Conservation (phyloP, 1,284 basidiomycete genomes). For the Tremellales sp. region DNA sequence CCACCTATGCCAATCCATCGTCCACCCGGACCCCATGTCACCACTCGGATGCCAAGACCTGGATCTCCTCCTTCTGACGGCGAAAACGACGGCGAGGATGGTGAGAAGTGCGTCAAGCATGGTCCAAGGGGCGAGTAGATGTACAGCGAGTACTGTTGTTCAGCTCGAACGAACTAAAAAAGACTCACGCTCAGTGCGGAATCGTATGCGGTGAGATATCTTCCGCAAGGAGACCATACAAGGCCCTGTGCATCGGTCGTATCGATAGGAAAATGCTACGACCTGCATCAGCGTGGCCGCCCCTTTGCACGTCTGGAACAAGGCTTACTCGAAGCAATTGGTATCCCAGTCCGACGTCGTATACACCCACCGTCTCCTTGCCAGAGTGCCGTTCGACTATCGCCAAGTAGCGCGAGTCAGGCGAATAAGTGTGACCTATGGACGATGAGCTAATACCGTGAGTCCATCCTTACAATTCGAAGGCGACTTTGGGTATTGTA, state of each 20-base stretch:
- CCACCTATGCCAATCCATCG: slow-evolving; percentile 71
- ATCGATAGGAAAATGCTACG: slow-evolving; percentile 78
- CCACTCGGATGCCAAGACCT: slow-evolving; percentile 68
- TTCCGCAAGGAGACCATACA: slow-evolving; percentile 75
- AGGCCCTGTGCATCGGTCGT: slow-evolving; percentile 69
- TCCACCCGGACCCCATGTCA: slow-evolving; percentile 77
- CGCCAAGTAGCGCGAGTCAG: slow-evolving; percentile 72
- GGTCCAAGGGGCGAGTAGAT: slow-evolving; percentile 70
- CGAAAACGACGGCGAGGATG: slow-evolving; percentile 8
- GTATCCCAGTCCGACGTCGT: slow-evolving; percentile 66
- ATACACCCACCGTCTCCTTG: slow-evolving; percentile 76
- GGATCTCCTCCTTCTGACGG: slow-evolving; percentile 55
- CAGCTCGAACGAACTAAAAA: background rate
- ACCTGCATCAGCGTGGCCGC: background rate
- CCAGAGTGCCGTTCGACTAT: slow-evolving; percentile 79
- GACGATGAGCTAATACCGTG: background rate
- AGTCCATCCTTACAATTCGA: slow-evolving; percentile 11
- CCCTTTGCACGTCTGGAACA: background rate
- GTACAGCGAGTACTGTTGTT: slow-evolving; percentile 68
- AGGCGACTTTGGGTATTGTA: slow-evolving; percentile 26
- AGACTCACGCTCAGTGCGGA: slow-evolving; percentile 66
- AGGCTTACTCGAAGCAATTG: slow-evolving; percentile 65
- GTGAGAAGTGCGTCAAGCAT: slow-evolving; percentile 57
- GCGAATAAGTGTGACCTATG: slow-evolving; percentile 69
- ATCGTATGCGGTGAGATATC: slow-evolving; percentile 77